Base-by-base conservation (phyloP, 108 stramenopile genomes). In the Cyclostephanos tholiformis region DNA sequence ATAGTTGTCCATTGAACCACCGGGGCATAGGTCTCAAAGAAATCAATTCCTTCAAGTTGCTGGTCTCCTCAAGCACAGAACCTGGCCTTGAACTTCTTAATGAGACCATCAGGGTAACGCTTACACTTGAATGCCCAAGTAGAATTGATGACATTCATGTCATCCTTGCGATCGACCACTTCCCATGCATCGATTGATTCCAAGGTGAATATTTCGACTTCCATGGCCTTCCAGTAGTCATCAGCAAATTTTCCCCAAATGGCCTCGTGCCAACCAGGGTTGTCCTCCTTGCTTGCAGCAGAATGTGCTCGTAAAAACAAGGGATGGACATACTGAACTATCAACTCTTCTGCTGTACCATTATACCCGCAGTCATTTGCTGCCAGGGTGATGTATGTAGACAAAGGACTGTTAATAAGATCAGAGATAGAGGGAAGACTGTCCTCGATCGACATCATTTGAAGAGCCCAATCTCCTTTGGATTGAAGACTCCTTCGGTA, bases 381-480 rank as follows among this genome's bases (percentile, higher is more conserved):
- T 14, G 52, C 52, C 20, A 58, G 57, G 27, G 57, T 29, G 26
- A 29, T 36, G 23, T n/a, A n/a, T n/a, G n/a, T n/a, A n/a, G n/a
- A n/a, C n/a, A n/a, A n/a, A n/a, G n/a, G n/a, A n/a, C n/a, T n/a
- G n/a, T n/a, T n/a, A n/a, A n/a, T n/a, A n/a, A n/a, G n/a, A n/a
- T n/a, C n/a, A n/a, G n/a, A n/a, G n/a, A n/a, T n/a, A n/a, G n/a
- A n/a, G n/a, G n/a, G n/a, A n/a, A n/a, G n/a, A n/a, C n/a, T n/a
- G n/a, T 66, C 65, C 12, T 19, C 29, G 50, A 50, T 27, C 1
- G 43, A 43, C 43, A 66, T 49, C 16, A 26, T 25, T 17, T 66
- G 46, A 8, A 66, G 26, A 19, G 43, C 46, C 65, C 25, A 4
- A 51, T 66, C 65, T 0, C 65, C 65, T 17, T 25, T 39, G 48